A percentile compares a stretch with the other conserved stretches of the same genome.
Conservation (phyloP, 805 yeast species). For the Yamadazyma paraphyllophila region DNA sequence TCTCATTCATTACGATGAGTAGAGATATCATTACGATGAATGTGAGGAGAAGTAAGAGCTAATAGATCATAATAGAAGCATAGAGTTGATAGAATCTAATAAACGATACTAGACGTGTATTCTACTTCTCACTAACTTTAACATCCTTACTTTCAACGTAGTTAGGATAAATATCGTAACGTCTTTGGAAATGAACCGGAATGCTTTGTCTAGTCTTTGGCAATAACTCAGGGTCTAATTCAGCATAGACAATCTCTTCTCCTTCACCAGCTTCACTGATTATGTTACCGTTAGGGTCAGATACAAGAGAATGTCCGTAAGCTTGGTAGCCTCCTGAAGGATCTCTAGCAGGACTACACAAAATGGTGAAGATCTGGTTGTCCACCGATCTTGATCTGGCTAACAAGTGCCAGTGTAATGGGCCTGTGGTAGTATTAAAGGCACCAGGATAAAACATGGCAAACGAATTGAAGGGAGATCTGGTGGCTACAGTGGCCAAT, state of each 20-base stretch:
- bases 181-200: constrained; percentile 43
- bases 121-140: constrained; percentile 27
- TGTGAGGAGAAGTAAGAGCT: no score
- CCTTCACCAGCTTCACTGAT: constrained; percentile 48
- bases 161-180: constrained; percentile 42
- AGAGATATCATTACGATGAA: no score
- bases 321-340: constrained; percentile 46
- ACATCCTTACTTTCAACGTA: constrained; percentile 28
- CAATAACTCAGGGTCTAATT: constrained; percentile 36
- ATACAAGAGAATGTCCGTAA: constrained; percentile 45
- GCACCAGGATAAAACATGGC: constrained; percentile 85
- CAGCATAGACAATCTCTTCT: constrained; percentile 43
- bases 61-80: neutral
- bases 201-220: constrained; percentile 41
- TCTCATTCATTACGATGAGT: no score
- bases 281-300: constrained; percentile 40
- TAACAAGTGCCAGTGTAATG: constrained; percentile 76
- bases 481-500: constrained; percentile 65
- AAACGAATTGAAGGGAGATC: constrained; percentile 57
- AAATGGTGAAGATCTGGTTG: constrained; percentile 66
- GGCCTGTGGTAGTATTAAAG: constrained; percentile 81
- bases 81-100: neutral
- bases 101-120: no score
- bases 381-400: constrained; percentile 76
- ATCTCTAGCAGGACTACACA: constrained; percentile 90